phyloP scores from a whole-genome alignment of 164 flowering plant species.

The Chloranthus sessilifolius region DNA sequence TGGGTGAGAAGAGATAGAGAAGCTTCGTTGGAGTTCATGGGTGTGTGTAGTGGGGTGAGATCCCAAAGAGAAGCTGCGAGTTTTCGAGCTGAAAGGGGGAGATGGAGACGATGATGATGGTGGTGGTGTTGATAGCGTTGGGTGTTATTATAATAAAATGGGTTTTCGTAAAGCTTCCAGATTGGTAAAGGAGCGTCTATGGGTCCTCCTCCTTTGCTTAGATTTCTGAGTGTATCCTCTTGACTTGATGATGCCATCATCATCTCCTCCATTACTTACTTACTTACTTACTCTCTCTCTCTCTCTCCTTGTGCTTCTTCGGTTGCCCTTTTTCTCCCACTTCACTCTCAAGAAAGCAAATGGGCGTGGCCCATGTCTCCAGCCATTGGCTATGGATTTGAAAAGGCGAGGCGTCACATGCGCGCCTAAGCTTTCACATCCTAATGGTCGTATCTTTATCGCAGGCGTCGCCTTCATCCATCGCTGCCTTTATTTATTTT shows the following conservation, averaged over 20 bases:
- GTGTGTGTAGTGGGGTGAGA: neutral
- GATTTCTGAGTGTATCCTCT: neutral
- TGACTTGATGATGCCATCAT: slow-evolving; percentile 4
- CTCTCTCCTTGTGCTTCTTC: slow-evolving; percentile 2
- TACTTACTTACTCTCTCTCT: slow-evolving; percentile 5
- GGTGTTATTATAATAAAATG: slow-evolving; percentile 8
- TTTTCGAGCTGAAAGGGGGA: slow-evolving; percentile 7
- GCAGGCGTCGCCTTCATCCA: no score
- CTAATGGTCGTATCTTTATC: no score
- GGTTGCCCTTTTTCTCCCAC: neutral
- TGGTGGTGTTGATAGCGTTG: neutral
- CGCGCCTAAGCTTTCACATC: no score
- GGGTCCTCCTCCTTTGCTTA: no score
- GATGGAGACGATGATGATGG: neutral
- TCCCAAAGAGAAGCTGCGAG: slow-evolving; percentile 9
- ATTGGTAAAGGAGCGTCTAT: slow-evolving; percentile 9
- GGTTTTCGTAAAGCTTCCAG: slow-evolving; percentile 19
- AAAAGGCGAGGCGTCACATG: no score
- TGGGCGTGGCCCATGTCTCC: no score
- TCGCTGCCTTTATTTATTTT: no score
- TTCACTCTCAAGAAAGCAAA: no score
- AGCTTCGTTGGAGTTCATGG: slow-evolving; percentile 4
- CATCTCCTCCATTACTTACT: neutral
- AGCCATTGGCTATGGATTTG: no score
- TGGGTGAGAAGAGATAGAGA: neutral